phyloP scores from a whole-genome alignment of 2,329 filamentous ascomycete species.

The Lizonia empirigonia region DNA sequence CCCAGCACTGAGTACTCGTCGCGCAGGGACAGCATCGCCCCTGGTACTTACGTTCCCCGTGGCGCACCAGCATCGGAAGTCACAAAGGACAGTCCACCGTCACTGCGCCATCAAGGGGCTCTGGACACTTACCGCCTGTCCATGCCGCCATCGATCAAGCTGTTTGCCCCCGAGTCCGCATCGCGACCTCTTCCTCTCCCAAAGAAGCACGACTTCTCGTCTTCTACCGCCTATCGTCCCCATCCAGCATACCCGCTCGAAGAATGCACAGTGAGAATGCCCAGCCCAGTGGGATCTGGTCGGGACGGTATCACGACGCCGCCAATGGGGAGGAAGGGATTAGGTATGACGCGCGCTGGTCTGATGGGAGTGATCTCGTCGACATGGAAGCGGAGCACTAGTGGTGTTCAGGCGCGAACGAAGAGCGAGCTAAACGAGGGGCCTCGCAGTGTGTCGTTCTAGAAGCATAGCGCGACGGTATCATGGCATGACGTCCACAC shows the following conservation, averaged over 20 bases:
- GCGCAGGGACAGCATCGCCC: not conserved
- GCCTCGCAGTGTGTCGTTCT: constrained; percentile 1
- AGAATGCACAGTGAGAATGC: constrained; percentile 36
- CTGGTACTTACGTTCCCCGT: constrained; percentile 21
- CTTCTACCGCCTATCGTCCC: constrained; percentile 27
- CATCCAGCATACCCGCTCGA: constrained; percentile 34
- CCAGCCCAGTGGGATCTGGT: constrained; percentile 35
- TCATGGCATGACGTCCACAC: no score
- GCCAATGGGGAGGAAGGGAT: constrained; percentile 19
- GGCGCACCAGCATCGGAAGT: constrained; percentile 10
- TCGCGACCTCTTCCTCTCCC: constrained; percentile 26
- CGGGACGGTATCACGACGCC: constrained; percentile 31
- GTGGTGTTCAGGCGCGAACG: not conserved
- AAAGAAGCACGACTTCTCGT: constrained; percentile 19
- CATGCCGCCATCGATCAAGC: constrained; percentile 29
- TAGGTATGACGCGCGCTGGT: constrained; percentile 13
- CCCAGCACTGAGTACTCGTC: not conserved
- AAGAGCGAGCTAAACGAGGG: not conserved
- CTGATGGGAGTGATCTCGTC: constrained; percentile 30
- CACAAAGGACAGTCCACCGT: constrained; percentile 3
- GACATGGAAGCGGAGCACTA: constrained; percentile 33
- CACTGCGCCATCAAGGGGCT: constrained; percentile 8
- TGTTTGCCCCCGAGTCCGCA: constrained; percentile 21
- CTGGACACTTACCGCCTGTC: constrained; percentile 29
- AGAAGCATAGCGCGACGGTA: not conserved